Evolutionary conservation across 192 early-diverging fungal genomes (phyloP).

Genomic region (Entophlyctis helioformis): DNA sequence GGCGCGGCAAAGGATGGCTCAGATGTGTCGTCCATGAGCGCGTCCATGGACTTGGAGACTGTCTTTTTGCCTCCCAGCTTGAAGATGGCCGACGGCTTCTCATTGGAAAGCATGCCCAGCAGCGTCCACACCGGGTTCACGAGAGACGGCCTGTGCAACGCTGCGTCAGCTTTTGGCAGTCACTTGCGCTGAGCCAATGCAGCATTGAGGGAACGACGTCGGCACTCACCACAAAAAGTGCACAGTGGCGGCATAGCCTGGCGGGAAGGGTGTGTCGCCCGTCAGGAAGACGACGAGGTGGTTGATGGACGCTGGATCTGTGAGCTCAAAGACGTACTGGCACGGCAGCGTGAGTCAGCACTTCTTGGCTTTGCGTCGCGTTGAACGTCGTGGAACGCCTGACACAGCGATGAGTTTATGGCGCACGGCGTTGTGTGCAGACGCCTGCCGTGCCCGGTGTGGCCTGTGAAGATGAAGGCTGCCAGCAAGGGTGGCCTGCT

Average conservation of each 20-base stretch:
- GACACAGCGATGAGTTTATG: too few relatives aligned
- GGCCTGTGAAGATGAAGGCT: too few relatives aligned
- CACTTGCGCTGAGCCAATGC: too few relatives aligned
- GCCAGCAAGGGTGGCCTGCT: too few relatives aligned
- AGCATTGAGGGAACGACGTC: too few relatives aligned
- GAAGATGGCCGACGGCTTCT: conserved; percentile 42
- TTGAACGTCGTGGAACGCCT: too few relatives aligned
- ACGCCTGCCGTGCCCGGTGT: too few relatives aligned
- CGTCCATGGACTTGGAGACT: conserved; percentile 4
- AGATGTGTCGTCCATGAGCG: conserved; percentile 4
- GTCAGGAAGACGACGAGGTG: conserved; percentile 91
- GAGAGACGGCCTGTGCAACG: neutral
- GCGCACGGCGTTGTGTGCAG: too few relatives aligned
- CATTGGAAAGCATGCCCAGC: conserved; percentile 36
- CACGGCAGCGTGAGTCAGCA: too few relatives aligned
- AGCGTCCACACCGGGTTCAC: conserved; percentile 23
- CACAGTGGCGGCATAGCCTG: conserved; percentile 85
- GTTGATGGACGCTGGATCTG: conserved; percentile 77
- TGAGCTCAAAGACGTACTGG: conserved; percentile 86
- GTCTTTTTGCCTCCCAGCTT: conserved; percentile 27
- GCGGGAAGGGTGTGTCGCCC: conserved; percentile 75
- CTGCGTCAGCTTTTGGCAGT: too few relatives aligned
- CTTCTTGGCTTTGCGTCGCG: too few relatives aligned
- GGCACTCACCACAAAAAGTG: conserved; percentile 77
- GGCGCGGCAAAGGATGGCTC: conserved; percentile 15